Evolutionary conservation across 805 yeast species (phyloP).

Genomic region (Starmerella vaccinii): DNA sequence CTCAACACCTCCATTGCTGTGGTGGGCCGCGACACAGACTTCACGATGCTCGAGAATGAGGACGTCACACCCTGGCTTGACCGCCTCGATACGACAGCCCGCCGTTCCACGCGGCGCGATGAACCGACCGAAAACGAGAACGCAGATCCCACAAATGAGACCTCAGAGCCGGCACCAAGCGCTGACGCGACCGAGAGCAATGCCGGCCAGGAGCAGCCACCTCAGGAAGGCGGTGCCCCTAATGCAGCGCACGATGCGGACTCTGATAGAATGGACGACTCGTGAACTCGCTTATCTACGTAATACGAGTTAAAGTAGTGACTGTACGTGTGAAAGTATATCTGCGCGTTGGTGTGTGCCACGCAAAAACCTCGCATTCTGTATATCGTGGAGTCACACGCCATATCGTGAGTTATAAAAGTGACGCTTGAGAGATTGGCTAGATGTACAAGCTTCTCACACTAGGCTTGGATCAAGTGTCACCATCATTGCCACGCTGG

Average conservation of each 20-base stretch:
- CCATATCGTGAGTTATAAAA: too few relatives aligned
- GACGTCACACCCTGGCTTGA: conserved; percentile 76
- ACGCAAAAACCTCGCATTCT: too few relatives aligned
- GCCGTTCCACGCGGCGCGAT: conserved; percentile 40
- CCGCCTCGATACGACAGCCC: conserved; percentile 48
- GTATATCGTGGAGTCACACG: too few relatives aligned
- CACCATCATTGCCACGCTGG: too few relatives aligned
- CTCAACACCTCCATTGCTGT: conserved; percentile 84
- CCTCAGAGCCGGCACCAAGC: not conserved
- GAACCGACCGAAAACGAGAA: not conserved
- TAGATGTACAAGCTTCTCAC: too few relatives aligned
- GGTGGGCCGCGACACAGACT: conserved; percentile 72
- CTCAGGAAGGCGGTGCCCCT: not conserved
- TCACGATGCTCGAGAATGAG: conserved; percentile 77
- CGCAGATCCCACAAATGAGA: not conserved
- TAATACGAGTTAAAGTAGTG: not conserved
- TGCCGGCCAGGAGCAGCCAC: not conserved
- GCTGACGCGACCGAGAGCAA: not conserved
- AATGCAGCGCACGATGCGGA: not conserved
- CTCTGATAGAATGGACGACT: conserved; percentile 3
- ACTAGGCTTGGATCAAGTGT: too few relatives aligned
- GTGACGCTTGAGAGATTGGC: too few relatives aligned
- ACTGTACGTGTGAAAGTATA: not conserved
- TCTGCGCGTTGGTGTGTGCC: not conserved
- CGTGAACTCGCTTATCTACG: not conserved